Percentiles rank a stretch among this genome's conserved stretches.
These are phyloP conservation scores for Diaporthe batatas DNA, from an alignment of 2,329 filamentous ascomycete genomes.

Conservation along the genomic window DNA sequence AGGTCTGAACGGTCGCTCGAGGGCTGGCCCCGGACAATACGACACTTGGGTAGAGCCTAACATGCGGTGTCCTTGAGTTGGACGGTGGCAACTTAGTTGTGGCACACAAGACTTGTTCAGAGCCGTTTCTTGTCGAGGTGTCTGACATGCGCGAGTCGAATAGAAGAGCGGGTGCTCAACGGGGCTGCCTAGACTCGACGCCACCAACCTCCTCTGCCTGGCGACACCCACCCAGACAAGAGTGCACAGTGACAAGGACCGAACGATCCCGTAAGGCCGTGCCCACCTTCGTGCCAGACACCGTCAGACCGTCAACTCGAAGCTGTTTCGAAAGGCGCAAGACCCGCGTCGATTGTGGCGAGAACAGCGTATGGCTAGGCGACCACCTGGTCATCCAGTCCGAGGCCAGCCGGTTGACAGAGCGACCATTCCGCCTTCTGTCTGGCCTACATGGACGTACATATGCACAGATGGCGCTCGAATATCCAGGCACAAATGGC, in stretches of 20 bases:
- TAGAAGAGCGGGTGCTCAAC: not conserved
- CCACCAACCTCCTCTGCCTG: not conserved
- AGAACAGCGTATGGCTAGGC: not conserved
- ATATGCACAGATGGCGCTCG: not conserved
- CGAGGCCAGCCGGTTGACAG: conserved; percentile 11
- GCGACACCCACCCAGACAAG: conserved; percentile 1
- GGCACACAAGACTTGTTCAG: no score
- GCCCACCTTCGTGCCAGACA: not conserved
- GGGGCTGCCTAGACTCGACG: conserved; percentile 8
- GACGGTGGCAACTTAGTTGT: not conserved
- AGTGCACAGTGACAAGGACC: not conserved
- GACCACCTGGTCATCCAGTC: not conserved
- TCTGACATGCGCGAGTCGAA: not conserved
- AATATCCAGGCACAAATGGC: not conserved
- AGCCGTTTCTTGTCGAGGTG: not conserved
- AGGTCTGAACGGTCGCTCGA: not conserved
- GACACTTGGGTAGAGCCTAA: not conserved
- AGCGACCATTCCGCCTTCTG: conserved; percentile 24
- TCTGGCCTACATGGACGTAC: conserved; percentile 13
- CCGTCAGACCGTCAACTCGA: not conserved
- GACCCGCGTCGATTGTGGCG: not conserved
- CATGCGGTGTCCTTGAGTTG: not conserved
- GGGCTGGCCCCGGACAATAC: not conserved
- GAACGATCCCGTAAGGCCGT: not conserved
- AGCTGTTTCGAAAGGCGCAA: conserved; percentile 14